Base-by-base conservation (phyloP, 148 eudicot species). In the Diospyros kaki region DNA sequence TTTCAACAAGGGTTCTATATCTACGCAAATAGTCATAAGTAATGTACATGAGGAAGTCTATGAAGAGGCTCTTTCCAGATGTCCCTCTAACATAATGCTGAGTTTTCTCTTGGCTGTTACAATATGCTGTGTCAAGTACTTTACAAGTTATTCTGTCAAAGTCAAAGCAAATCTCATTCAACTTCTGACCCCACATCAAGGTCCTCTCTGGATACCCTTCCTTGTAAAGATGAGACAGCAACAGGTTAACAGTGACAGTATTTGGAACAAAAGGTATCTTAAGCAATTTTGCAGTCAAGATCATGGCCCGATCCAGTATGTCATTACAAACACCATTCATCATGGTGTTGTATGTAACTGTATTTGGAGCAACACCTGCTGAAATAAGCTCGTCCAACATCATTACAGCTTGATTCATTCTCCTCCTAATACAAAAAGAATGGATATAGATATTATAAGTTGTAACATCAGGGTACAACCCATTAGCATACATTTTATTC, bases 251-350 rank as follows among this genome's bases (percentile, higher is more conserved):
- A 3, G 99, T 92, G 73, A 89, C 87, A 51, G 81, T 71, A 85
- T 95, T 86, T 52, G 99, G 99, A 64, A 88, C 84, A 86, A 95
- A 93, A 43, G 89, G 89, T 86, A 95, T 86, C 84, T 95, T 95
- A 58, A 90, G 94, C 82, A 95, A 79, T 77, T 89, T 95, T 18
- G 91, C 99, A 12, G 91, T 83, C 75, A 92, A 81, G 67, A 91
- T 86, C 90, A 88, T 88, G 17, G 96, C 93, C 72, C 84, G 90
- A 63, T 90, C 96, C 58, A 89, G 81, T 68, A 90, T 76, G 75
- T 89, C 91, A 84, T 85, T 72, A 69, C 99, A 95, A 80, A 87
- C 83, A 48, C 90, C 96, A 81, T 84, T 93, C 80, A 95, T 64
- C 89, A 95, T 83, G 53, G 88, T 95, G 83, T 95, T 95, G 76